Conservation (phyloP, 2,329 filamentous ascomycete genomes). For the Pyricularia grisea region DNA sequence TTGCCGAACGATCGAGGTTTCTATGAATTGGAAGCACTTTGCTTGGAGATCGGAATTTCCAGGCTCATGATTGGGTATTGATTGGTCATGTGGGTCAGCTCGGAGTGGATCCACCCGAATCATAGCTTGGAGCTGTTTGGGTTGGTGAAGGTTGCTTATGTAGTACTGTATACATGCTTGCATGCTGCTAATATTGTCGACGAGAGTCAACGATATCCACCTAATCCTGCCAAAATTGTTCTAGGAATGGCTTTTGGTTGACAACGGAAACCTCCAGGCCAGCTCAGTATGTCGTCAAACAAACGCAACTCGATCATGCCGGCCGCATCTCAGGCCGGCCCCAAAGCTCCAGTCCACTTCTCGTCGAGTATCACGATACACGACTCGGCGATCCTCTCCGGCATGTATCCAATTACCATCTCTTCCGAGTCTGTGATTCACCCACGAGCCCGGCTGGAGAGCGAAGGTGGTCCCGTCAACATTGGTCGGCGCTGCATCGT, state of each 20-base stretch:
- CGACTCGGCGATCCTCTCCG: slow-evolving; percentile 54
- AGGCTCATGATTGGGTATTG: slow-evolving; percentile 2
- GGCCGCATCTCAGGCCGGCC: slow-evolving; percentile 39
- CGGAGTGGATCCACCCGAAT: background rate
- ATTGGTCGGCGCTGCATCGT: slow-evolving; percentile 77
- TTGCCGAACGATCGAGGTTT: slow-evolving; percentile 2
- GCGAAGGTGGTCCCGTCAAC: slow-evolving; percentile 67
- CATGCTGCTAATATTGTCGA: background rate
- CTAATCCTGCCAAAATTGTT: background rate
- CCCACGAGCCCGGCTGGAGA: slow-evolving; percentile 71
- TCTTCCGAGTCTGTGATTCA: slow-evolving; percentile 75
- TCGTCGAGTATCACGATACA: slow-evolving; percentile 45
- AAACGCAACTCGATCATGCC: slow-evolving; percentile 48
- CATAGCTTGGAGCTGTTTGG: background rate
- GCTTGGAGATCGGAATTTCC: slow-evolving; percentile 8
- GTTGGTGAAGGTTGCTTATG: background rate
- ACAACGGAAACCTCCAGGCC: background rate
- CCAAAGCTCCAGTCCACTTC: slow-evolving; percentile 53
- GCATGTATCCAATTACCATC: slow-evolving; percentile 70
- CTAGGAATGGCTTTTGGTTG: background rate
- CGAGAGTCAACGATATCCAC: background rate
- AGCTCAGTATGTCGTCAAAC: slow-evolving; percentile 31
- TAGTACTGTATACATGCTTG: background rate
- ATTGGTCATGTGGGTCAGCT: background rate
- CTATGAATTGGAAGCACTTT: slow-evolving; percentile 2